phyloP scores from a whole-genome alignment of 495 filamentous ascomycete genomes.

The Penicillium maclennaniae region DNA sequence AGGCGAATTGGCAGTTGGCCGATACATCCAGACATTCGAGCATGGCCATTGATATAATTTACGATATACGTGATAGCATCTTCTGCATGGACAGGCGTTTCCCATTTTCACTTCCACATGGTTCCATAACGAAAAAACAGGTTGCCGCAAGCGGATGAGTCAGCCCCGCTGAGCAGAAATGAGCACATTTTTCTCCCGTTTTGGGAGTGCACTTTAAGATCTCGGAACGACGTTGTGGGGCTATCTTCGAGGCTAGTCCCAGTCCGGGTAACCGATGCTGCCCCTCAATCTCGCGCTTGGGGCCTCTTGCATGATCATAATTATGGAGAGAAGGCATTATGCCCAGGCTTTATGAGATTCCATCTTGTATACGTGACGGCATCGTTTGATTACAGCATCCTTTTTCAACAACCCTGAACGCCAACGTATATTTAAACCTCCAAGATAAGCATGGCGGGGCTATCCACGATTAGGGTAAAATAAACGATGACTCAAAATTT shows the following conservation, averaged over 20 bases:
- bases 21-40: constrained; percentile 49
- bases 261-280: not conserved
- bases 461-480: no score
- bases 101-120: not conserved
- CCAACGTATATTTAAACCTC: no score
- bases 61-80: constrained; percentile 1
- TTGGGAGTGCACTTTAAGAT: not conserved
- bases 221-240: not conserved
- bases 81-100: not conserved
- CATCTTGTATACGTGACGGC: no score
- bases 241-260: not conserved
- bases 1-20: constrained; percentile 75
- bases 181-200: constrained; percentile 28
- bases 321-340: no score
- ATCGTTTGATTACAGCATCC: no score
- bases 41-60: constrained; percentile 21
- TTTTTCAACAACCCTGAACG: no score
- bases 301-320: no score
- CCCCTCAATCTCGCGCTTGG: not conserved
- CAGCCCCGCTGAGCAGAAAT: constrained; percentile 20
- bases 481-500: no score
- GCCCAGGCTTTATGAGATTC: no score
- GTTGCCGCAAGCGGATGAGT: not conserved
- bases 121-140: not conserved
- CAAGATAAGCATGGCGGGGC: no score